A percentile compares a stretch with the other conserved stretches of the same genome.
These are phyloP conservation scores for Funneliformis geosporum DNA, from an alignment of 192 early-diverging fungal species.

Conservation along the genomic window DNA sequence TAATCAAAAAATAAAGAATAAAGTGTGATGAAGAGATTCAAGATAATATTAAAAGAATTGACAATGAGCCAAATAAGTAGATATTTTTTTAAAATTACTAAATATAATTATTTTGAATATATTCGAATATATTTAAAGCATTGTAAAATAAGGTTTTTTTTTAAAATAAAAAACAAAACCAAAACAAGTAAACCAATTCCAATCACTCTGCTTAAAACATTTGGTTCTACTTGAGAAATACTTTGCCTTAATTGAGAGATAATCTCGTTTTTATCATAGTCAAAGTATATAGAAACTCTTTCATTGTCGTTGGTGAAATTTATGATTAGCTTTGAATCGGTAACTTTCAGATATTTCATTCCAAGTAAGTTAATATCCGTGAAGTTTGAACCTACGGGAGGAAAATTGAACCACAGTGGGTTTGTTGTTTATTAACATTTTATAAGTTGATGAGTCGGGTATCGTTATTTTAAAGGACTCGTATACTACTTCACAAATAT, in stretches of 20 bases:
- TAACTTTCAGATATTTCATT: neutral
- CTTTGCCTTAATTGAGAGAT: neutral
- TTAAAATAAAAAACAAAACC: no score
- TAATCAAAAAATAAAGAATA: no score
- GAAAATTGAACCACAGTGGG: neutral
- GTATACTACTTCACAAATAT: slow-evolving; percentile 3
- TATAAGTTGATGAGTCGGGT: neutral
- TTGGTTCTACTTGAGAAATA: neutral
- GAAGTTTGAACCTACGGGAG: slow-evolving; percentile 1
- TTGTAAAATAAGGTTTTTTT: no score
- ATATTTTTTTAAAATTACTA: no score
- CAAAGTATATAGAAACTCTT: neutral
- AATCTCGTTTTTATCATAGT: neutral
- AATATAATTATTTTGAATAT: no score
- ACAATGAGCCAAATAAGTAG: no score
- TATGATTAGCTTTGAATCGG: neutral
- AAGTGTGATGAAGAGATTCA: no score
- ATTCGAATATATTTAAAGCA: no score
- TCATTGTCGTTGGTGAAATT: neutral
- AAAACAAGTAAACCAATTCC: no score
- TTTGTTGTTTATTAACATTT: slow-evolving; percentile 8
- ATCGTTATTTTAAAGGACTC: neutral
- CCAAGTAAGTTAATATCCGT: neutral
- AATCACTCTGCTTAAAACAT: no score
- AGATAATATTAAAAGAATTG: no score